Conservation (phyloP, 495 filamentous ascomycete genomes). For the Penicillium crystallinum region DNA sequence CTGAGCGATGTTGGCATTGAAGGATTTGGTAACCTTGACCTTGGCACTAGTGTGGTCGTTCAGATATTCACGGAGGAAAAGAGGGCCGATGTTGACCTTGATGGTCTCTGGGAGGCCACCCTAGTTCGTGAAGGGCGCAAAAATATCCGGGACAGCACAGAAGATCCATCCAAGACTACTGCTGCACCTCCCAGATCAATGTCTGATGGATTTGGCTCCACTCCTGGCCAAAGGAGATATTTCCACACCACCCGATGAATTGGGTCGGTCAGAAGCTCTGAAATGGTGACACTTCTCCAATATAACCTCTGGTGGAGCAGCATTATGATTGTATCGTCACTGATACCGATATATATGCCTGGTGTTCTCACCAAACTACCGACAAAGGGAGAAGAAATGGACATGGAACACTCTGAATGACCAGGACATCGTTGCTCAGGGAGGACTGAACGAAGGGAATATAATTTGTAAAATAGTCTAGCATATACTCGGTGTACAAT, state of each 20-base stretch:
- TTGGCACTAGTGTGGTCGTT: constrained; percentile 67
- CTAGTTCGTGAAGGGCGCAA: constrained; percentile 39
- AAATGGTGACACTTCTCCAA: too few species aligned
- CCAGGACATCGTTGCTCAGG: background rate
- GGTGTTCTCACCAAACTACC: constrained; percentile 29
- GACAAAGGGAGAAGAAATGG: constrained; percentile 34
- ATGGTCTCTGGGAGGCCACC: constrained; percentile 66
- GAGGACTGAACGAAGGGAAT: background rate
- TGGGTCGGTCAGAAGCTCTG: constrained; percentile 3
- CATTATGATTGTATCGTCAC: background rate
- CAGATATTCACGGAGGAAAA: constrained; percentile 88
- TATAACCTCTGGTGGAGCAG: too few species aligned
- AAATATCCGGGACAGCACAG: constrained; percentile 18
- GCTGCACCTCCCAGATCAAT: constrained; percentile 14
- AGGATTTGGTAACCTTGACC: constrained; percentile 64
- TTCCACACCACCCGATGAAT: constrained; percentile 16
- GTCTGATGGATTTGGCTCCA: constrained; percentile 16
- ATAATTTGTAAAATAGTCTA: constrained; percentile 12
- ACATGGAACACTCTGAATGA: constrained; percentile 15
- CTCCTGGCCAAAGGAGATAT: constrained; percentile 16
- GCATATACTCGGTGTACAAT: constrained; percentile 4
- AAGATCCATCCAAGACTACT: constrained; percentile 6
- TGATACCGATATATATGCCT: constrained; percentile 25
- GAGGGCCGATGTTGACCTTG: constrained; percentile 76
- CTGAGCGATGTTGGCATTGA: constrained; percentile 46